A percentile compares a stretch with the other conserved stretches of the same genome.
Evolutionary conservation across 2,329 filamentous ascomycete genomes (phyloP).

Genomic region (Trichoderma oligosporum): DNA sequence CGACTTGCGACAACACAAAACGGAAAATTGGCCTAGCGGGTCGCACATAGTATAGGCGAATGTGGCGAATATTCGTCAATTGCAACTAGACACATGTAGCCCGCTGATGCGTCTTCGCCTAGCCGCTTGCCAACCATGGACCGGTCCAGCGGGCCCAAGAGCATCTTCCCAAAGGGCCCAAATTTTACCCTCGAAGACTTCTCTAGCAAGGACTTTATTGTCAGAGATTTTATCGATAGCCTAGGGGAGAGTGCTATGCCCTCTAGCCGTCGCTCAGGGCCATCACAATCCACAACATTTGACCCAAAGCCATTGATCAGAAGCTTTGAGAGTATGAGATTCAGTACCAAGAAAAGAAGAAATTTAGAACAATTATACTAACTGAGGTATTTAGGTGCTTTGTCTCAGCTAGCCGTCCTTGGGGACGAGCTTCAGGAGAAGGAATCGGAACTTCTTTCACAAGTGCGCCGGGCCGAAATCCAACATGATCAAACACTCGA

Average conservation of each 20-base stretch:
- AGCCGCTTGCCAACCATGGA: slow-evolving; percentile 36
- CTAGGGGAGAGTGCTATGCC: slow-evolving; percentile 82
- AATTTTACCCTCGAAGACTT: slow-evolving; percentile 86
- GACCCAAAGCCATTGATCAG: slow-evolving; percentile 96
- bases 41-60: background rate
- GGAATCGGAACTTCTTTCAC: slow-evolving; percentile 86
- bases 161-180: slow-evolving; percentile 73
- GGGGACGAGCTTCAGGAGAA: slow-evolving; percentile 82
- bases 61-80: slow-evolving; percentile 2
- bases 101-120: slow-evolving; percentile 22
- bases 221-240: slow-evolving; percentile 93
- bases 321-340: slow-evolving; percentile 71
- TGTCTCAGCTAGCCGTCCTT: slow-evolving; percentile 65
- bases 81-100: slow-evolving; percentile 31
- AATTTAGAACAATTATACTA: background rate
- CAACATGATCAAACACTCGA: slow-evolving; percentile 91
- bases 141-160: slow-evolving; percentile 50
- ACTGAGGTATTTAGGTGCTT: slow-evolving; percentile 44
- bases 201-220: slow-evolving; percentile 89
- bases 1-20: slow-evolving; percentile 8
- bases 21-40: background rate
- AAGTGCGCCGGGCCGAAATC: slow-evolving; percentile 84
- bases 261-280: slow-evolving; percentile 72
- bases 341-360: background rate
- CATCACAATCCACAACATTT: slow-evolving; percentile 60